Evolutionary conservation across 257 asterid genomes (phyloP).

Genomic region (Fraxinus excelsior): DNA sequence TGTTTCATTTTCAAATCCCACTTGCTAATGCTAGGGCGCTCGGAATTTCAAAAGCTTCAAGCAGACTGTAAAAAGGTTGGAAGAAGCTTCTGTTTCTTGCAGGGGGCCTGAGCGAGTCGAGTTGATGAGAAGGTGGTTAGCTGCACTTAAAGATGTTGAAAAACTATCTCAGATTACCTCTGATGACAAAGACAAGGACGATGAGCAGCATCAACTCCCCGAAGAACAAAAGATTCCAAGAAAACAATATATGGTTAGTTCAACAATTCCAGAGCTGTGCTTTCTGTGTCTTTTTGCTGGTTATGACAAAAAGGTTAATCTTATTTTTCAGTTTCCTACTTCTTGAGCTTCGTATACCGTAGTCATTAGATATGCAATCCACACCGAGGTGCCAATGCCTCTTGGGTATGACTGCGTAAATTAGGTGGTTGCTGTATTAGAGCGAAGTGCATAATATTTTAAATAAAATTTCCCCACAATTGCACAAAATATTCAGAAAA

Average conservation of each 20-base stretch:
- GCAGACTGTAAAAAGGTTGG: constrained; percentile 91
- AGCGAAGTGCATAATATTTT: not conserved
- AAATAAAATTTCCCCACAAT: not conserved
- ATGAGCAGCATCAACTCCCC: constrained; percentile 47
- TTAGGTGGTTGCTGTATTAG: constrained; percentile 13
- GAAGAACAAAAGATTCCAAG: constrained; percentile 79
- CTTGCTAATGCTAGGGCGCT: constrained; percentile 52
- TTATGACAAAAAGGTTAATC: not conserved
- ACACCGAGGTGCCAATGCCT: not conserved
- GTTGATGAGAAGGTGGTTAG: constrained; percentile 87
- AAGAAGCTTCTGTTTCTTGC: constrained; percentile 94
- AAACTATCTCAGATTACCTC: constrained; percentile 38
- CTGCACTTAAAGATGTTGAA: constrained; percentile 66
- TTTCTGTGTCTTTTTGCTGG: constrained; percentile 15
- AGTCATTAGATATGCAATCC: not conserved
- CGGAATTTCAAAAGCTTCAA: constrained; percentile 75
- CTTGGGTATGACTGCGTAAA: constrained; percentile 6
- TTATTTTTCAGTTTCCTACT: constrained; percentile 16
- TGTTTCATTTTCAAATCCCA: not conserved
- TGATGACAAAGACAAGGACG: constrained; percentile 56
- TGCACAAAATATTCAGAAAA: constrained; percentile 11
- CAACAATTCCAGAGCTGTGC: not conserved
- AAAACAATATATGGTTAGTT: constrained; percentile 69
- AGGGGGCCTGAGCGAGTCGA: constrained; percentile 82
- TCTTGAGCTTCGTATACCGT: constrained; percentile 12